Percentiles rank a stretch among this genome's conserved stretches.
Evolutionary conservation across 805 yeast genomes (phyloP).

Genomic region (Metschnikowia cerradonensis): DNA sequence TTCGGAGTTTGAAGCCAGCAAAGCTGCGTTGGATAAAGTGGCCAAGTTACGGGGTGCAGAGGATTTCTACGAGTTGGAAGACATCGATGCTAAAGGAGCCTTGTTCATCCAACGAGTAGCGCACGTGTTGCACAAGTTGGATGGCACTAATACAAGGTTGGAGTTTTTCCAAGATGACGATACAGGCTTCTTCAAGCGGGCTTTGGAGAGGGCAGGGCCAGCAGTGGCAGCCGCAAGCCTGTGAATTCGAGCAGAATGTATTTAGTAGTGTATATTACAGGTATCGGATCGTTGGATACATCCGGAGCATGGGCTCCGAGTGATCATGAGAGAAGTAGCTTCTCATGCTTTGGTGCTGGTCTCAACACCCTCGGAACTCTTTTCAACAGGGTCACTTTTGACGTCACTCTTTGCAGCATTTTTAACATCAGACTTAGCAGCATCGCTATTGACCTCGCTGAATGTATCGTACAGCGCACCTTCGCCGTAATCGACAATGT

Average conservation of each 20-base stretch:
- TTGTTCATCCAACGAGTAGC: constrained; percentile 34
- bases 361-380: constrained; percentile 2
- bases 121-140: constrained; percentile 25
- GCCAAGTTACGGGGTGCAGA: constrained; percentile 22
- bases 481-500: constrained; percentile 71
- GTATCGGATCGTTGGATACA: constrained; percentile 4
- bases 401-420: not conserved
- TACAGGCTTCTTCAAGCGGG: constrained; percentile 25
- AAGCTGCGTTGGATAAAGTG: constrained; percentile 23
- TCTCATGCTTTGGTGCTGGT: constrained; percentile 2
- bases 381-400: not conserved
- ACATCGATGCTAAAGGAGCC: constrained; percentile 36
- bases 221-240: not conserved
- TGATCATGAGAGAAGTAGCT: constrained; percentile 5
- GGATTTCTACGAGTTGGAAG: constrained; percentile 30
- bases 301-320: constrained; percentile 3
- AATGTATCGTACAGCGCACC: constrained; percentile 26
- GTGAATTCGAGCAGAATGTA: not conserved
- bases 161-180: constrained; percentile 36
- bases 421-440: not conserved
- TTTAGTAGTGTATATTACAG: constrained; percentile 2
- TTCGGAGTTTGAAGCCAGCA: constrained; percentile 28
- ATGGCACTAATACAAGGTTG: constrained; percentile 26
- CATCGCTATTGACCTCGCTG: constrained; percentile 5
- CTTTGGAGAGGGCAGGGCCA: constrained; percentile 11